Percentiles rank a stretch among this genome's conserved stretches.
Conservation (phyloP, 225 moss, liverwort and hornwort genomes). For the Physcomitrium patens region DNA sequence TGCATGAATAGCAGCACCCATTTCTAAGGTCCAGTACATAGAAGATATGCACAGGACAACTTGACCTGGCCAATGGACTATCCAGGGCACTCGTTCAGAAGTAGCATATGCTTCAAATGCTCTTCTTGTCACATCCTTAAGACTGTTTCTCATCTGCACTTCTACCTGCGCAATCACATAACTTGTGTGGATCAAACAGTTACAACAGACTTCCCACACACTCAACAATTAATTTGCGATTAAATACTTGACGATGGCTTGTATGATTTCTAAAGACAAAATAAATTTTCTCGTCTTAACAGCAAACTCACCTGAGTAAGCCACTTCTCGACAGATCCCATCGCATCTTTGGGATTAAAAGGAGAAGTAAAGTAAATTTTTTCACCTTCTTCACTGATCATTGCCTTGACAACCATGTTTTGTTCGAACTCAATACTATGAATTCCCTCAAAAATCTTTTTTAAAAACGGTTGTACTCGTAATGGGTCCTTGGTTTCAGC, state of each 20-base stretch:
- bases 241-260: not conserved
- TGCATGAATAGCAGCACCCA: slow-evolving; percentile 55
- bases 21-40: slow-evolving; percentile 82
- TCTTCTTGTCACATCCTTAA: slow-evolving; percentile 59
- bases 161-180: slow-evolving; percentile 49
- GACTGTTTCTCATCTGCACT: slow-evolving; percentile 73
- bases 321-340: slow-evolving; percentile 88
- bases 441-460: slow-evolving; percentile 83
- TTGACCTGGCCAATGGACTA: slow-evolving; percentile 80
- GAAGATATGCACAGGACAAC: slow-evolving; percentile 81
- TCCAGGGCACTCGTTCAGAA: slow-evolving; percentile 63
- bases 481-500: slow-evolving; percentile 72
- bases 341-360: slow-evolving; percentile 81
- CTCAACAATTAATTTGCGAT: not conserved
- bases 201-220: rapidly evolving
- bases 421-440: slow-evolving; percentile 61
- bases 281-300: not conserved
- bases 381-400: slow-evolving; percentile 88
- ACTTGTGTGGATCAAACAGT: not conserved
- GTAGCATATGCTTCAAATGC: slow-evolving; percentile 65
- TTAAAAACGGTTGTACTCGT: slow-evolving; percentile 71
- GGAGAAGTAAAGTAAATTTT: slow-evolving; percentile 65
- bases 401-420: slow-evolving; percentile 48
- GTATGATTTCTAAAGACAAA: not conserved
- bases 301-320: slow-evolving; percentile 54